phyloP scores from a whole-genome alignment of 148 eudicot genomes.

The Drosera capensis region DNA sequence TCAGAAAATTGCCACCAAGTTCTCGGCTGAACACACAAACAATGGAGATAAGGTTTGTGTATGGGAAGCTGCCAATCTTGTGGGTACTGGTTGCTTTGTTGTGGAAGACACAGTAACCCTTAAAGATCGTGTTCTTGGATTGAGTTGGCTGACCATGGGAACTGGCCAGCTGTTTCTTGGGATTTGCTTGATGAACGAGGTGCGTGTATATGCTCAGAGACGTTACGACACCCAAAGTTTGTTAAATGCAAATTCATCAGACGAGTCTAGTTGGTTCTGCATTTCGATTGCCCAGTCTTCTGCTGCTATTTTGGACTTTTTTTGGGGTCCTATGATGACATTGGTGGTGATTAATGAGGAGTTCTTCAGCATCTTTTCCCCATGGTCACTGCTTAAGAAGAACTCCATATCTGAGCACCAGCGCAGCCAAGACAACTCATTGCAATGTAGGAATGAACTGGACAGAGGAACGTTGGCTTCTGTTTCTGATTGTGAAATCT shows the following conservation, averaged over 20 bases:
- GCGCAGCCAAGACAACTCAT: slow-evolving; percentile 4
- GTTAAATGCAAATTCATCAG: slow-evolving; percentile 18
- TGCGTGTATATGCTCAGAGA: slow-evolving; percentile 53
- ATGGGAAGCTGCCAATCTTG: slow-evolving; percentile 54
- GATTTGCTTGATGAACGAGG: slow-evolving; percentile 60
- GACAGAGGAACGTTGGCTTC: slow-evolving; percentile 6
- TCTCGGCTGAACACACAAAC: slow-evolving; percentile 18
- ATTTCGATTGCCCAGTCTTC: slow-evolving; percentile 30
- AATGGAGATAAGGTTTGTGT: slow-evolving; percentile 24
- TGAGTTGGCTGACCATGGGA: slow-evolving; percentile 57
- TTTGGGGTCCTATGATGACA: slow-evolving; percentile 61
- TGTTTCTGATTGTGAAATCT: slow-evolving; percentile 14
- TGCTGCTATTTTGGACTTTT: slow-evolving; percentile 37
- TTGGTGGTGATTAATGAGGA: slow-evolving; percentile 44
- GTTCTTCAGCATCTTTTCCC: slow-evolving; percentile 58
- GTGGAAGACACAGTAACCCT: slow-evolving; percentile 54
- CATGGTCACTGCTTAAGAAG: slow-evolving; percentile 29
- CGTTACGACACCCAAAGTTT: slow-evolving; percentile 19
- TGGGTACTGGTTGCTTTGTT: slow-evolving; percentile 35
- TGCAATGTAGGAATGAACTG: slow-evolving; percentile 10
- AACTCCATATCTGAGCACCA: slow-evolving; percentile 9
- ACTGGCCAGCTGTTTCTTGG: slow-evolving; percentile 65
- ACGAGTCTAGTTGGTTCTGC: slow-evolving; percentile 56
- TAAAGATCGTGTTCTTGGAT: slow-evolving; percentile 32
- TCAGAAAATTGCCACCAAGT: slow-evolving; percentile 61